Percentiles rank a stretch among this genome's conserved stretches.
Conservation (phyloP, 2,329 filamentous ascomycete genomes). For the Emericellopsis atlantica region DNA sequence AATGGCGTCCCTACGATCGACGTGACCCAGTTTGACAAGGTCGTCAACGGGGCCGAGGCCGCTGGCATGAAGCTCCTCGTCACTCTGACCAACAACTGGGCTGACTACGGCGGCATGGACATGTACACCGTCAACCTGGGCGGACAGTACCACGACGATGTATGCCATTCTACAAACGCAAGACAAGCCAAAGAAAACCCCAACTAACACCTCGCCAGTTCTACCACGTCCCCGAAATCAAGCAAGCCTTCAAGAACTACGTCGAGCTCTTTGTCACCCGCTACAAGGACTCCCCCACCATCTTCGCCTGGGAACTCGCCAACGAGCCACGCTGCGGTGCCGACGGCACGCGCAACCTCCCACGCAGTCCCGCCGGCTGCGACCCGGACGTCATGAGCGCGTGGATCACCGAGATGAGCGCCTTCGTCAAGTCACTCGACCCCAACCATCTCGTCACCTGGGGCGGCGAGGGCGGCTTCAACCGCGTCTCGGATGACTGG, state of each 20-base stretch:
- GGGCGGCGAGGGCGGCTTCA: slow-evolving; percentile 47
- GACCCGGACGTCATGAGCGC: slow-evolving; percentile 25
- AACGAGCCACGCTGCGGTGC: slow-evolving; percentile 46
- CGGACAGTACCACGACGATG: slow-evolving; percentile 35
- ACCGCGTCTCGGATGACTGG: slow-evolving; percentile 26
- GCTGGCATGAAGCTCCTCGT: slow-evolving; percentile 39
- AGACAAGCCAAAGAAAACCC: neutral
- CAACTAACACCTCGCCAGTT: slow-evolving; percentile 18
- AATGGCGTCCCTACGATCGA: slow-evolving; percentile 29
- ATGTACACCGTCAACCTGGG: slow-evolving; percentile 44
- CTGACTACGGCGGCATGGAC: slow-evolving; percentile 47
- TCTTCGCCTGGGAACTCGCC: slow-evolving; percentile 56
- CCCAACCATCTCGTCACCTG: slow-evolving; percentile 38
- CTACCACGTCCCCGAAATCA: slow-evolving; percentile 35
- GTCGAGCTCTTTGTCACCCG: slow-evolving; percentile 44
- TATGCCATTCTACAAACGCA: slow-evolving; percentile 12
- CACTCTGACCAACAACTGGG: slow-evolving; percentile 43
- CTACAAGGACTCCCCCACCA: slow-evolving; percentile 43
- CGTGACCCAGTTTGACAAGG: slow-evolving; percentile 33
- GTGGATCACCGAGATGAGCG: slow-evolving; percentile 42
- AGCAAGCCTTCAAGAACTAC: slow-evolving; percentile 42
- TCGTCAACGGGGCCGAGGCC: slow-evolving; percentile 34
- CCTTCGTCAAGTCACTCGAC: slow-evolving; percentile 39
- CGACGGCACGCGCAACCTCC: slow-evolving; percentile 30
- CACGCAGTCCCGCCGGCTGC: slow-evolving; percentile 22